Conservation (phyloP, 306 rosid species). For the Medicago ruthenica region DNA sequence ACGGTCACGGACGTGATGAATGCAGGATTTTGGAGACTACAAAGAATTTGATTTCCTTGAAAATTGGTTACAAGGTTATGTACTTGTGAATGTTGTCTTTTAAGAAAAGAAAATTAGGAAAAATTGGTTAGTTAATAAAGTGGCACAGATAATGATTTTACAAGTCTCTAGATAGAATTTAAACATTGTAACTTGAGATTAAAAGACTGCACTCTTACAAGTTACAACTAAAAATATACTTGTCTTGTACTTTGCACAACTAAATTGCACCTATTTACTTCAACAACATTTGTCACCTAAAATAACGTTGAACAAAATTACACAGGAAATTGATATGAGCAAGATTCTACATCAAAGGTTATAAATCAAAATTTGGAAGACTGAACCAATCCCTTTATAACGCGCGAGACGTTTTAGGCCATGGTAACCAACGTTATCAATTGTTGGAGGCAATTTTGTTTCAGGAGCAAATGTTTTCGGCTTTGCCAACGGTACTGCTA, state of each 20-base stretch:
- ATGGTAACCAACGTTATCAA: conserved; percentile 69
- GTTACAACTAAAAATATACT: no score
- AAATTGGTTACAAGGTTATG: no score
- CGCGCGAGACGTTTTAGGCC: conserved; percentile 59
- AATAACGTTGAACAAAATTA: background rate
- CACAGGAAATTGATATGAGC: conserved; percentile 74
- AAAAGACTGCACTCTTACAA: no score
- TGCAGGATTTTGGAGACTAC: no score
- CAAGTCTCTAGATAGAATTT: no score
- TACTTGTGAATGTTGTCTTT: no score
- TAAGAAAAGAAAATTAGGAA: no score
- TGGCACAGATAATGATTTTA: no score
- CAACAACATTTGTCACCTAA: background rate
- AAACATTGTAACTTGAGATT: no score
- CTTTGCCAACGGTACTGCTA: conserved; percentile 59
- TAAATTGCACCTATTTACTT: background rate
- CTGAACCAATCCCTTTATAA: conserved; percentile 40
- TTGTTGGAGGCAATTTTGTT: conserved; percentile 70
- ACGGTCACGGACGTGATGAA: no score
- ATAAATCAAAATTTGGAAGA: conserved; percentile 34
- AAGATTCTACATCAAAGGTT: conserved; percentile 67
- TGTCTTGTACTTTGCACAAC: background rate
- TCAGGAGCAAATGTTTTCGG: conserved; percentile 54
- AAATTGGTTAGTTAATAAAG: no score
- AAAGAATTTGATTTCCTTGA: no score